These are phyloP conservation scores for Cornus suecica DNA, from an alignment of 148 eudicot species.

Conservation along the genomic window DNA sequence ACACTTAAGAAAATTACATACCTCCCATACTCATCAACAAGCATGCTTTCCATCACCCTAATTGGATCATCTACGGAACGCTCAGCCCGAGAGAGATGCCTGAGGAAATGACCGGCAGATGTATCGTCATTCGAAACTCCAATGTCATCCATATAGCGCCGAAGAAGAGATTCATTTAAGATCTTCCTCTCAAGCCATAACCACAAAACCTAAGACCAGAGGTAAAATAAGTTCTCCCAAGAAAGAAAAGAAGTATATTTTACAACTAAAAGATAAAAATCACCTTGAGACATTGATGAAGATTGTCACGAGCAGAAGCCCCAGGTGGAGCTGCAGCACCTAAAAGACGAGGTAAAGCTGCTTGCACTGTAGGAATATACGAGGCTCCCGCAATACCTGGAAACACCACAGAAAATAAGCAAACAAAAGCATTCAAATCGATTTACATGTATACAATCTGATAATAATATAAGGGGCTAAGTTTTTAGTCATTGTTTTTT, in stretches of 20 bases:
- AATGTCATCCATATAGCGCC: conserved; percentile 66
- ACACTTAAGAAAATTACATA: conserved; percentile 24
- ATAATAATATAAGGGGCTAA: background rate
- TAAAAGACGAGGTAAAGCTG: conserved; percentile 76
- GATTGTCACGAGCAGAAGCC: conserved; percentile 74
- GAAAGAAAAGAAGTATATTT: background rate
- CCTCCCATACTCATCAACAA: conserved; percentile 99
- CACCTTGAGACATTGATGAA: conserved; percentile 92
- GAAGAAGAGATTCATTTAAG: conserved; percentile 74
- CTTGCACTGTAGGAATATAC: conserved; percentile 80
- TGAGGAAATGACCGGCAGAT: conserved; percentile 44
- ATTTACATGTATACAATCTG: background rate
- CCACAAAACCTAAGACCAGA: conserved; percentile 55
- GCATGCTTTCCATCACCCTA: conserved; percentile 96
- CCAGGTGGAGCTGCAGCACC: conserved; percentile 94
- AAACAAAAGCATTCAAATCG: background rate
- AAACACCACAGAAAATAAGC: conserved; percentile 5
- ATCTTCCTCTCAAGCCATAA: conserved; percentile 97
- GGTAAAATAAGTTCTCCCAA: conserved; percentile 2
- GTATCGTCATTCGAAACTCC: conserved; percentile 55
- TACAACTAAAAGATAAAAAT: conserved; percentile 7
- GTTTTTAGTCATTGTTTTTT: too few species aligned
- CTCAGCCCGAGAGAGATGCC: conserved; percentile 83
- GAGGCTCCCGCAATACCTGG: conserved; percentile 89
- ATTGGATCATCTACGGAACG: conserved; percentile 93